Evolutionary conservation across 2,329 filamentous ascomycete species (phyloP), one percentile per base, ranked within the genome.

Genomic region (Chaetomiaceae sp.): DNA sequence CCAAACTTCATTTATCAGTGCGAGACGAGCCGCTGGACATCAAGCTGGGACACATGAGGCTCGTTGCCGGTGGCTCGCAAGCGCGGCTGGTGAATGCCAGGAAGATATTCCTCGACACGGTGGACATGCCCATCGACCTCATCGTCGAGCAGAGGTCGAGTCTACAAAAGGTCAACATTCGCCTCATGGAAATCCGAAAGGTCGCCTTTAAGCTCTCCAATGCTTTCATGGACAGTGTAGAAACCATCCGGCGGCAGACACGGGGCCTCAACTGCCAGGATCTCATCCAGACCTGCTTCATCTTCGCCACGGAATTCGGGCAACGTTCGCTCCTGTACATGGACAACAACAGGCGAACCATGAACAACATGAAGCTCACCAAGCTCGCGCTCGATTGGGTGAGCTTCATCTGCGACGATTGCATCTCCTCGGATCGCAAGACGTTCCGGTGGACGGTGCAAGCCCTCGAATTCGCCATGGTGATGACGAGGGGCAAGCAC

Each of bases 241-340:
- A 95, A 65, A 89, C 89, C 56, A 93, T 99, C 57, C 81, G 90
- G 57, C 84, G 83, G 59, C 92, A 99, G 68, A 90, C 90, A 1
- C 78, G 80, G 51, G 88, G 86, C 8, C 80, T 92, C 57, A 86
- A 93, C 58, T 96, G 92, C 65, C 90, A 96, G 62, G 93, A 99
- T 63, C 81, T 99, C 25, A 93, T 99, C 57, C 93, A 99, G 68
- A 95, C 90, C 5, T 99, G 92, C 70, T 99, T 97, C 67, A 87
- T 95, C 35, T 99, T 97, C 63, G 93, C 93, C n/a, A 97, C 93
- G 0, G 93, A 99, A 66, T 99, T 99, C 60, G 93, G 93, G 39
- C 92, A 96, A 66, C 86, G 93, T 57, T 96, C 92, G 2, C 80
- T 96, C 44, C 82, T 93, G 17, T 95, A 95, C 72, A 93, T 99